phyloP scores from a whole-genome alignment of 805 yeast species.

The Suhomyces prunicola region DNA sequence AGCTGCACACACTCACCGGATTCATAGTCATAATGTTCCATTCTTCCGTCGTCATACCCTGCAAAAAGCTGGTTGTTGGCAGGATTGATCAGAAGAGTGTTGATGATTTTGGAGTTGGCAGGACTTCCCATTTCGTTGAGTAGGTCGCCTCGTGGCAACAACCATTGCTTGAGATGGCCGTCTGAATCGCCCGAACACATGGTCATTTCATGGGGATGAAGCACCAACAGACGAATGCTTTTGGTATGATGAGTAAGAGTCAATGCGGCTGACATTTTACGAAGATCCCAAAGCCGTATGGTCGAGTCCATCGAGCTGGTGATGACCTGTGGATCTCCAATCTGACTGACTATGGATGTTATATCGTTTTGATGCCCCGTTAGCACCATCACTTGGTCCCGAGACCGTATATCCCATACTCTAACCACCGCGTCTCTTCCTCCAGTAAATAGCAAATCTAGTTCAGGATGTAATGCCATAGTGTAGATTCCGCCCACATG shows the following conservation, averaged over 20 bases:
- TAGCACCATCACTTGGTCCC: slow-evolving; percentile 69
- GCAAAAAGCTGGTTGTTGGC: slow-evolving; percentile 62
- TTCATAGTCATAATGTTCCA: slow-evolving; percentile 76
- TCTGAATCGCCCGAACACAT: slow-evolving; percentile 79
- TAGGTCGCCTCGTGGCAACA: slow-evolving; percentile 71
- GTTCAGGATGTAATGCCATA: slow-evolving; percentile 80
- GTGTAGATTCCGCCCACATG: slow-evolving; percentile 88
- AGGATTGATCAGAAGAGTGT: slow-evolving; percentile 63
- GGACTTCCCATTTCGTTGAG: slow-evolving; percentile 54
- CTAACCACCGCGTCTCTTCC: slow-evolving; percentile 85
- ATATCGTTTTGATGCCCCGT: slow-evolving; percentile 81
- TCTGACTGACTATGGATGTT: slow-evolving; percentile 62
- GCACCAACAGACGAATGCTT: slow-evolving; percentile 67
- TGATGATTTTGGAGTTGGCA: slow-evolving; percentile 50
- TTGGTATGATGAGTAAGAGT: slow-evolving; percentile 83
- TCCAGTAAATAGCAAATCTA: slow-evolving; percentile 80
- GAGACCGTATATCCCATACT: slow-evolving; percentile 91
- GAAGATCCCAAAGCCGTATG: slow-evolving; percentile 84
- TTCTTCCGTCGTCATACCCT: slow-evolving; percentile 81
- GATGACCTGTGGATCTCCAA: slow-evolving; percentile 80
- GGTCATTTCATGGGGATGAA: slow-evolving; percentile 69
- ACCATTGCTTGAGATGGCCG: slow-evolving; percentile 76
- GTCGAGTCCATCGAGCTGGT: slow-evolving; percentile 84
- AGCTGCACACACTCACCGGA: slow-evolving; percentile 63
- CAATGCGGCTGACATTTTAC: slow-evolving; percentile 68